Conservation (phyloP, 768 basidiomycete genomes). For the Rhodotorula kratochvilovae region DNA sequence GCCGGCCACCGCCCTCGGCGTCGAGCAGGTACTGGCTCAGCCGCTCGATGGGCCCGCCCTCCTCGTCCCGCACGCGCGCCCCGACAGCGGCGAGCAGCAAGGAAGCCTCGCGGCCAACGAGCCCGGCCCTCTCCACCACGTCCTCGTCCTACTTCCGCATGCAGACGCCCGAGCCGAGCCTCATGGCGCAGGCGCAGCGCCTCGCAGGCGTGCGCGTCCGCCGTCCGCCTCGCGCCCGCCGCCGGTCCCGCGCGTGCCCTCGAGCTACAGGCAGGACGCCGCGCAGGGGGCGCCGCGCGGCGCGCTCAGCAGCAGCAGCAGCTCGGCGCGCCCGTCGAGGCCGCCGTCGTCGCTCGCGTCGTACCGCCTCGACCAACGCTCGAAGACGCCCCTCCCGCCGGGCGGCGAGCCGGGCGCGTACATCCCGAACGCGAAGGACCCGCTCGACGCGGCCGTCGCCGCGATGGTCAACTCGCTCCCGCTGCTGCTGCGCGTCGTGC, state of each 20-base stretch:
- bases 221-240: conserved; percentile 9
- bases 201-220: conserved; percentile 17
- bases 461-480: conserved; percentile 72
- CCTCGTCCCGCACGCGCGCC: conserved; percentile 33
- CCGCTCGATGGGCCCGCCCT: conserved; percentile 1
- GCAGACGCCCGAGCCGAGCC: conserved; percentile 60
- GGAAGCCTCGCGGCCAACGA: conserved; percentile 47
- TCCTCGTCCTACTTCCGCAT: background rate
- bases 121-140: conserved; percentile 51
- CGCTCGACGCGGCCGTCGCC: conserved; percentile 75
- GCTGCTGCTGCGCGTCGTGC: conserved; percentile 59
- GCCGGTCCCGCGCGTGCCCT: conserved; percentile 17
- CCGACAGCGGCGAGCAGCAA: conserved; percentile 38
- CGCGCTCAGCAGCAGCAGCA: background rate
- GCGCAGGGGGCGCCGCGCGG: background rate
- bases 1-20: background rate
- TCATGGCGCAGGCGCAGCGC: conserved; percentile 60
- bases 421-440: conserved; percentile 61
- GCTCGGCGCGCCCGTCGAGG: background rate
- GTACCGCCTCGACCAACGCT: background rate
- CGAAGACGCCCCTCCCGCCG: background rate
- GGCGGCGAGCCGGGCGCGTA: background rate
- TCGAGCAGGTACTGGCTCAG: conserved; percentile 1
- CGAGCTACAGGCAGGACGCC: background rate
- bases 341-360: background rate